Evolutionary conservation across 805 yeast species (phyloP).

Genomic region (Candida bentonensis): DNA sequence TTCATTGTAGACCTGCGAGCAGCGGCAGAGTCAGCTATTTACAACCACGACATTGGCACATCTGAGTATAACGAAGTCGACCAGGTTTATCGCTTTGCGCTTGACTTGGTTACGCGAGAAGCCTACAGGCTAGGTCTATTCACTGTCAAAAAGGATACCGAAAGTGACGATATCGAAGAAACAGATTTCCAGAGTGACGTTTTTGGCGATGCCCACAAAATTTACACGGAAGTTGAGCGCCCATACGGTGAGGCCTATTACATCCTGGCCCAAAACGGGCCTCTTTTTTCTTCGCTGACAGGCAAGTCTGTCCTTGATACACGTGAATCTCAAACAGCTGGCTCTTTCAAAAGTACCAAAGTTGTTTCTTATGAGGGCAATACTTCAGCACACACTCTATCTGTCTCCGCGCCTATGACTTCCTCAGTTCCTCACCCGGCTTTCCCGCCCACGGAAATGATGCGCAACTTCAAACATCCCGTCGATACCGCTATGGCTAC

Average conservation of each 20-base stretch:
- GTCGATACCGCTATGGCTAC: slow-evolving; percentile 36
- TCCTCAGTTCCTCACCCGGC: slow-evolving; percentile 36
- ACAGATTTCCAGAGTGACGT: slow-evolving; percentile 1
- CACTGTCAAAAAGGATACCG: slow-evolving; percentile 2
- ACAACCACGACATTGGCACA: slow-evolving; percentile 11
- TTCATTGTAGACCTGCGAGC: not conserved
- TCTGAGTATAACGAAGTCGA: slow-evolving; percentile 14
- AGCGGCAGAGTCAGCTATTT: not conserved
- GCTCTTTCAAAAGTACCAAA: slow-evolving; percentile 51
- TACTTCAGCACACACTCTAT: slow-evolving; percentile 19
- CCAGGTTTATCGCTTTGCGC: slow-evolving; percentile 18
- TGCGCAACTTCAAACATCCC: slow-evolving; percentile 25
- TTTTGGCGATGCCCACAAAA: slow-evolving; percentile 14
- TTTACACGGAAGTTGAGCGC: slow-evolving; percentile 50
- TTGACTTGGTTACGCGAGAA: slow-evolving; percentile 21
- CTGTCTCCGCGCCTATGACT: slow-evolving; percentile 29
- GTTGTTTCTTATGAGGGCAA: slow-evolving; percentile 42
- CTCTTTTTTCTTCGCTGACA: slow-evolving; percentile 64
- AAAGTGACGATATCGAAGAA: slow-evolving; percentile 3
- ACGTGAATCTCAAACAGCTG: slow-evolving; percentile 53
- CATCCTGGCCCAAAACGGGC: slow-evolving; percentile 48
- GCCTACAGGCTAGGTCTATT: slow-evolving; percentile 17
- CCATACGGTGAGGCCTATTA: slow-evolving; percentile 80
- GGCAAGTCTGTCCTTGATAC: slow-evolving; percentile 63
- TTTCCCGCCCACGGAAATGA: slow-evolving; percentile 37